These are phyloP conservation scores for Dipteronia dyeriana DNA, from an alignment of 345 rosid genomes.

Conservation along the genomic window DNA sequence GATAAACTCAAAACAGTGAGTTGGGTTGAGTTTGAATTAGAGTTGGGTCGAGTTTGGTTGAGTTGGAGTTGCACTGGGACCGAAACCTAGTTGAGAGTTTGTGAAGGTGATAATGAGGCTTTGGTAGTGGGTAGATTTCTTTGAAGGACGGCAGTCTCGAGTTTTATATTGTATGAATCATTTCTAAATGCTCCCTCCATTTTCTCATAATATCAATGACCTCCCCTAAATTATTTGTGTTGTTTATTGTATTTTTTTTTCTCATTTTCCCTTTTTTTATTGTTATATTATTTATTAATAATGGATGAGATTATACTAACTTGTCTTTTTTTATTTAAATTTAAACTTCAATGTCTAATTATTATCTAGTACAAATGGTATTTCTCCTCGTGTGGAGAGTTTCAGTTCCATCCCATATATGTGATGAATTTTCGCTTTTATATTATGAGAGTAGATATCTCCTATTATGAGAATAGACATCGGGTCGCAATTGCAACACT, in stretches of 20 bases:
- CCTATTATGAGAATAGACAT: too few species aligned
- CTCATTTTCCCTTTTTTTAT: not conserved
- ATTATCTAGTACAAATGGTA: too few species aligned
- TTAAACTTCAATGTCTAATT: not conserved
- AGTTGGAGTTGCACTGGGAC: not conserved
- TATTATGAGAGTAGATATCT: too few species aligned
- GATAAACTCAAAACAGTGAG: not conserved
- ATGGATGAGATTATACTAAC: too few species aligned
- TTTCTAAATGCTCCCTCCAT: not conserved
- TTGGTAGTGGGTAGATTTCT: not conserved
- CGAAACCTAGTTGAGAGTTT: constrained; percentile 3
- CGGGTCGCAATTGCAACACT: too few species aligned
- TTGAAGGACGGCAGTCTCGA: not conserved
- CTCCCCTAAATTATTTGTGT: not conserved
- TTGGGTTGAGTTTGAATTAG: not conserved
- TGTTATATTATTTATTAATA: too few species aligned
- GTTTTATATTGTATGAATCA: not conserved
- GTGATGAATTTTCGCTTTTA: too few species aligned
- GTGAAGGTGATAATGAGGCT: not conserved
- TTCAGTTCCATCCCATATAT: too few species aligned
- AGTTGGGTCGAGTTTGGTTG: not conserved
- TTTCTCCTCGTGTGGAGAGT: too few species aligned
- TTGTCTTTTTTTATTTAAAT: too few species aligned
- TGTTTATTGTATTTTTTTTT: not conserved
- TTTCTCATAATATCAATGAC: not conserved